A percentile compares a stretch with the other conserved stretches of the same genome.
Conservation (phyloP, 2,329 filamentous ascomycete genomes). For the Apiospora pterosperma region DNA sequence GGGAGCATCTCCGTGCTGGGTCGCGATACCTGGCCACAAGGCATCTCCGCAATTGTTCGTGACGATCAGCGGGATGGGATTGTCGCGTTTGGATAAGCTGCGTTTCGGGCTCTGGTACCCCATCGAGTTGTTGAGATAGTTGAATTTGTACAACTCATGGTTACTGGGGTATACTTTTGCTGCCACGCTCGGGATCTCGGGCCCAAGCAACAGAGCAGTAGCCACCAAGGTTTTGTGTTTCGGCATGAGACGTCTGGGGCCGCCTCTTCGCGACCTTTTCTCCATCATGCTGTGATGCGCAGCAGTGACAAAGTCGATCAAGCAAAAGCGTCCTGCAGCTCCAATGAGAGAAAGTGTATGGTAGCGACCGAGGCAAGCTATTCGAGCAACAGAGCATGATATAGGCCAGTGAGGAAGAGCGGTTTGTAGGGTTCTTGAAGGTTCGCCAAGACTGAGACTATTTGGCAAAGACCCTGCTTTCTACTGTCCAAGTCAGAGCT, state of each 20-base stretch:
- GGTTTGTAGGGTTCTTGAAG: neutral
- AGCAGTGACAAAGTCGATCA: neutral
- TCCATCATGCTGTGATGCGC: neutral
- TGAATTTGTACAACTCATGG: slow-evolving; percentile 25
- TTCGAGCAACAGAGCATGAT: neutral
- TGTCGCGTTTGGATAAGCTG: slow-evolving; percentile 24
- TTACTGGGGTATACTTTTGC: slow-evolving; percentile 26
- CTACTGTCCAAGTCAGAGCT: neutral
- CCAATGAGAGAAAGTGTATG: neutral
- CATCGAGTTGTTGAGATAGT: slow-evolving; percentile 22
- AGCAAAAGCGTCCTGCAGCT: neutral
- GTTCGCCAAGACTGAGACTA: neutral
- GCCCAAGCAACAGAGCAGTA: slow-evolving; percentile 13
- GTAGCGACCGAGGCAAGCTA: neutral
- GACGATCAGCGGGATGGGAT: slow-evolving; percentile 56
- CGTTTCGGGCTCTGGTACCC: slow-evolving; percentile 17
- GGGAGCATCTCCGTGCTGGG: slow-evolving; percentile 68
- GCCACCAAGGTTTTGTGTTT: neutral
- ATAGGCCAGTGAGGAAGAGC: neutral
- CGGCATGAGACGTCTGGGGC: neutral
- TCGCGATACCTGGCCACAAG: slow-evolving; percentile 74
- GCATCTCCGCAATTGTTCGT: slow-evolving; percentile 69
- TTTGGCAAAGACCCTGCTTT: neutral
- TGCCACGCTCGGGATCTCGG: slow-evolving; percentile 9
- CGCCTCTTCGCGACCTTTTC: neutral